These are phyloP conservation scores for Alternaria angustiovoidea DNA, from an alignment of 2,329 filamentous ascomycete species.

Conservation along the genomic window DNA sequence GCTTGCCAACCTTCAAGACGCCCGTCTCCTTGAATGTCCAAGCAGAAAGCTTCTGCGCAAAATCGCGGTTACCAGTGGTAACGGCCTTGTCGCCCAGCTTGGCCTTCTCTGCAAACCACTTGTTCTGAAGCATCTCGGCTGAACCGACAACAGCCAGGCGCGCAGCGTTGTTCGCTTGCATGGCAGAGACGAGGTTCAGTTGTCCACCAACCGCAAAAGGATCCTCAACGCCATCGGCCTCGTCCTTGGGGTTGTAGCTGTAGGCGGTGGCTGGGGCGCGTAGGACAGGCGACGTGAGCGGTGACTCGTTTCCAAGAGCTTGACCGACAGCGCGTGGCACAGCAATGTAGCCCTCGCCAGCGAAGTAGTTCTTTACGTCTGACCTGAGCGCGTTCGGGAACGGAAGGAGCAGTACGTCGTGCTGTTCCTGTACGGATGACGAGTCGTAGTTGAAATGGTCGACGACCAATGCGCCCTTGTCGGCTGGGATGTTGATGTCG, in stretches of 20 bases:
- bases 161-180: constrained; percentile 94
- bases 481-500: constrained; percentile 85
- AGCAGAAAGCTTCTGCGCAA: constrained; percentile 83
- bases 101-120: constrained; percentile 86
- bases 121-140: constrained; percentile 84
- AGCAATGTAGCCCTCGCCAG: constrained; percentile 74
- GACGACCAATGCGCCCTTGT: constrained; percentile 84
- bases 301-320: constrained; percentile 75
- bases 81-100: constrained; percentile 62
- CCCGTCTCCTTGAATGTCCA: constrained; percentile 97
- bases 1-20: constrained; percentile 81
- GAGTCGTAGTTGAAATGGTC: constrained; percentile 97
- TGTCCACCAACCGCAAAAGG: constrained; percentile 85
- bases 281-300: constrained; percentile 81
- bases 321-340: constrained; percentile 84
- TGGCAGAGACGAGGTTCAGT: constrained; percentile 80
- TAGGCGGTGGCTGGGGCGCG: constrained; percentile 87
- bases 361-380: constrained; percentile 81
- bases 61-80: constrained; percentile 80
- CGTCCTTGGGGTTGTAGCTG: constrained; percentile 92
- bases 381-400: constrained; percentile 70
- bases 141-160: constrained; percentile 86
- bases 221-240: constrained; percentile 75
- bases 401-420: constrained; percentile 86
- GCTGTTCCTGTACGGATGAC: constrained; percentile 76